Base-by-base conservation (phyloP, 805 yeast genomes). In the Schwanniomyces pseudopolymorphus region DNA sequence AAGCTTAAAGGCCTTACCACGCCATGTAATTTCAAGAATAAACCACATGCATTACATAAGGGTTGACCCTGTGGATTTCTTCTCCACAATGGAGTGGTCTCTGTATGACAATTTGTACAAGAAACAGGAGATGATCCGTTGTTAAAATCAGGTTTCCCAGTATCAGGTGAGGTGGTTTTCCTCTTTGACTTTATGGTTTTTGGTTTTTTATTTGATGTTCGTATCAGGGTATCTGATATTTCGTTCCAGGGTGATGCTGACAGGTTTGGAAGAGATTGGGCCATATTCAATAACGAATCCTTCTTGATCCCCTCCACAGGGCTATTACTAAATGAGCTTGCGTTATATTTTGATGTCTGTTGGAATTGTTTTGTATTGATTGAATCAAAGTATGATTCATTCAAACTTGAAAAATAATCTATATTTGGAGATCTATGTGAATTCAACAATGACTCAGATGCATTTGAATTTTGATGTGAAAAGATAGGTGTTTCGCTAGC, bases 11-110 rank as follows among this genome's bases (percentile, higher is more conserved):
- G 99, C 47, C 98, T 75, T 51, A 89, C 95, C 3, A 89, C 92
- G n/a, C 97, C 98, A 59, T 92, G 98, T 20, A 92, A 72, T 65
- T 92, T 92, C 59, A 88, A 77, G 57, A 92, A 92, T 49, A 92
- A 72, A 0, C 98, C 99, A 71, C 99, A 92, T 0, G 99, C 98
- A 65, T 92, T 92, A 69, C 98, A 92, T 48, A 92, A 71, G 0
- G 97, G 95, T 58, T 88, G 85, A 1, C 97, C 97, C 48, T 87
- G 88, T 0, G 96, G 90, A 57, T 89, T 89, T 42, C 97, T 76
- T 56, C 99, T 75, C 99, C 99, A 92, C 14, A 92, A 66, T 1
- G 99, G 99, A 0, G 99, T 92, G 14, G 95, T 90, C 52, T 79
- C 82, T 0, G 99, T 92, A 58, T 86, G 84, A 66, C 99, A 92